Evolutionary conservation across 148 eudicot genomes (phyloP), one percentile per base, ranked within the genome.

Genomic region (Mesembryanthemum crystallinum): DNA sequence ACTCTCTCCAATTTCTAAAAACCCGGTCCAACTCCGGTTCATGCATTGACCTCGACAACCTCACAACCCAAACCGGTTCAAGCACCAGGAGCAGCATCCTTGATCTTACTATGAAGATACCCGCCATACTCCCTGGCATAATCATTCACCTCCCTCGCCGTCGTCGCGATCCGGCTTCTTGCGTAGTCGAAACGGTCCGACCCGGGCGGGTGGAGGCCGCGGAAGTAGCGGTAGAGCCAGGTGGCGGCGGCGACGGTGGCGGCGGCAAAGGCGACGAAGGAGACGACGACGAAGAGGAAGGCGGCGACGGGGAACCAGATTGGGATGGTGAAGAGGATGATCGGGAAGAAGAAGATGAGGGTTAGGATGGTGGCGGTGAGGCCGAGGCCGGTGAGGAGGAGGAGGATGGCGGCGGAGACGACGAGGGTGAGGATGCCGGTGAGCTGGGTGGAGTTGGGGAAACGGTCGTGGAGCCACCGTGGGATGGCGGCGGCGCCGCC

Each of bases 71-170:
- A 45, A 45, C 49, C 5, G 49, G 49, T 11, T 89, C 85, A 94
- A 13, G 98, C 98, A 1, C 98, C 91, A 17, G 98, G 98, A 27
- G 98, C 98, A 37, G 91, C 94, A 73, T 94, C 97, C 85, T 94
- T 94, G 13, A 89, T 91, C 70, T 86, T 94, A 63, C 89, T 75
- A 9, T 92, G 97, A 55, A 86, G 80, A 67, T 90, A 91, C 43
- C 92, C 98, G n/a, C 98, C 97, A 42, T 91, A 94, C 80, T 86
- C 98, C 62, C 91, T 82, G 0, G 98, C 98, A 49, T 94, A 94
- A 77, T 91, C 98, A 86, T 90, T 94, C 67, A 94, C 90, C 47
- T 91, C 97, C 33, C 90, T 76, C 1, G 98, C 98, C 35, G 98
- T 92, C 25, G 81, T 83, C 3, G 69, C 92, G 21, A 94, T 79